Conservation (phyloP, 73 alveolate genomes). For the Uronychia binucleata region DNA sequence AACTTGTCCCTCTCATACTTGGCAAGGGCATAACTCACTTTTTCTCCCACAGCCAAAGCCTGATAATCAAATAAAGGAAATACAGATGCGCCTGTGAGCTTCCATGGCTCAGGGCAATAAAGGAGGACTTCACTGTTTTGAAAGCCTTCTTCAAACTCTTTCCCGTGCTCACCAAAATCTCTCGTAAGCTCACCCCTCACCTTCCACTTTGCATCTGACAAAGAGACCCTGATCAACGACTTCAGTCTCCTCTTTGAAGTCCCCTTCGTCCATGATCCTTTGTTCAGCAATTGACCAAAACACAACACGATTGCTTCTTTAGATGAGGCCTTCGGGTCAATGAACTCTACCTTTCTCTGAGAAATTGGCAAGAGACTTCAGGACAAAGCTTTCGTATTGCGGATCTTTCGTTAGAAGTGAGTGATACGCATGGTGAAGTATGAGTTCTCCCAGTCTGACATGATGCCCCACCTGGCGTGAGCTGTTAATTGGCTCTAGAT, state of each 20-base stretch:
- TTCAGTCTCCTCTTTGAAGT: constrained; percentile 26
- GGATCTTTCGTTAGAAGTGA: constrained; percentile 17
- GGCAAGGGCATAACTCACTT: constrained; percentile 31
- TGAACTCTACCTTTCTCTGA: not conserved
- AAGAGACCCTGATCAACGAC: not conserved
- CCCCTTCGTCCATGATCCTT: constrained; percentile 46
- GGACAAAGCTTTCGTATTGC: constrained; percentile 46
- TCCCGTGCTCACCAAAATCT: constrained; percentile 22
- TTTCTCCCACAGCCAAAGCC: constrained; percentile 39
- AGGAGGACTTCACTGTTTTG: constrained; percentile 30
- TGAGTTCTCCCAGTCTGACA: constrained; percentile 51
- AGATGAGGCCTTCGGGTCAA: not conserved
- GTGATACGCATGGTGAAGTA: constrained; percentile 45
- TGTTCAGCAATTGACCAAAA: constrained; percentile 59
- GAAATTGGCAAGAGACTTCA: constrained; percentile 35
- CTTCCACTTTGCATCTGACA: not conserved
- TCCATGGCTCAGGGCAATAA: constrained; percentile 60
- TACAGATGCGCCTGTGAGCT: constrained; percentile 29
- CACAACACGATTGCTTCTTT: constrained; percentile 31
- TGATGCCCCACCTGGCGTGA: constrained; percentile 59
- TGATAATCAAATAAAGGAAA: not conserved
- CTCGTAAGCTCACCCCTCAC: not conserved
- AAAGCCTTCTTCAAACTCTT: constrained; percentile 24
- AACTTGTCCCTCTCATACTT: constrained; percentile 22
- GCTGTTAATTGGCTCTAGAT: constrained; percentile 25